These are phyloP conservation scores for Passiflora organensis DNA, from an alignment of 345 rosid genomes.

Conservation along the genomic window DNA sequence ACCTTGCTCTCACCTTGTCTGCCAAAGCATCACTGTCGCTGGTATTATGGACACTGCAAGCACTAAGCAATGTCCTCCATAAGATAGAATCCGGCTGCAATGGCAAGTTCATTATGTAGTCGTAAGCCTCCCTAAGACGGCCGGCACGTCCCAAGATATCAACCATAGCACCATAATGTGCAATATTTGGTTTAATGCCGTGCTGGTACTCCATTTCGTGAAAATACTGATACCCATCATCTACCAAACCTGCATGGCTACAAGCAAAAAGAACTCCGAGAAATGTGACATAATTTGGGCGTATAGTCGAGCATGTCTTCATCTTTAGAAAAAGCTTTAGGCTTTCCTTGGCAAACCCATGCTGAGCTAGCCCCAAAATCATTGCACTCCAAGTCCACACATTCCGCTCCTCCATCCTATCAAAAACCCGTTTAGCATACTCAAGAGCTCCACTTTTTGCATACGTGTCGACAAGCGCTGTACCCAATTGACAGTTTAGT, in stretches of 20 bases:
- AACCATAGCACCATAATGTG: slow-evolving; percentile 73
- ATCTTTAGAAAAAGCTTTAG: slow-evolving; percentile 47
- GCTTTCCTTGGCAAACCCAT: slow-evolving; percentile 62
- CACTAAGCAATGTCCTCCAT: slow-evolving; percentile 72
- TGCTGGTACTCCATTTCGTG: slow-evolving; percentile 55
- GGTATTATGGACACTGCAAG: slow-evolving; percentile 45
- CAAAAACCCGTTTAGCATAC: slow-evolving; percentile 48
- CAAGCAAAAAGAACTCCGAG: slow-evolving; percentile 85
- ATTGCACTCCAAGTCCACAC: slow-evolving; percentile 96
- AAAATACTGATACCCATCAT: slow-evolving; percentile 59
- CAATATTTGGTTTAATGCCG: slow-evolving; percentile 62
- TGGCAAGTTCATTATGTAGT: slow-evolving; percentile 47
- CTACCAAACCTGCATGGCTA: slow-evolving; percentile 70
- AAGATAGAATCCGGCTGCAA: slow-evolving; percentile 50
- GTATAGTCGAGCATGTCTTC: slow-evolving; percentile 35
- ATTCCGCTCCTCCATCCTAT: slow-evolving; percentile 47
- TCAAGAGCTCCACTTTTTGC: slow-evolving; percentile 55
- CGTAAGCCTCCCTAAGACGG: slow-evolving; percentile 52
- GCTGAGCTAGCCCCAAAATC: slow-evolving; percentile 79
- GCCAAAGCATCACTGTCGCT: slow-evolving; percentile 37
- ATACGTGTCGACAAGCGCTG: slow-evolving; percentile 82
- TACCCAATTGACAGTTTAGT: slow-evolving; percentile 59
- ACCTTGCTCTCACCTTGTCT: slow-evolving; percentile 44
- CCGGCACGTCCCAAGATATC: slow-evolving; percentile 81
- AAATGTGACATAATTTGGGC: slow-evolving; percentile 76